Percentiles rank a stretch among this genome's conserved stretches.
These are phyloP conservation scores for Acacia crassicarpa DNA, from an alignment of 306 rosid species.

Conservation along the genomic window DNA sequence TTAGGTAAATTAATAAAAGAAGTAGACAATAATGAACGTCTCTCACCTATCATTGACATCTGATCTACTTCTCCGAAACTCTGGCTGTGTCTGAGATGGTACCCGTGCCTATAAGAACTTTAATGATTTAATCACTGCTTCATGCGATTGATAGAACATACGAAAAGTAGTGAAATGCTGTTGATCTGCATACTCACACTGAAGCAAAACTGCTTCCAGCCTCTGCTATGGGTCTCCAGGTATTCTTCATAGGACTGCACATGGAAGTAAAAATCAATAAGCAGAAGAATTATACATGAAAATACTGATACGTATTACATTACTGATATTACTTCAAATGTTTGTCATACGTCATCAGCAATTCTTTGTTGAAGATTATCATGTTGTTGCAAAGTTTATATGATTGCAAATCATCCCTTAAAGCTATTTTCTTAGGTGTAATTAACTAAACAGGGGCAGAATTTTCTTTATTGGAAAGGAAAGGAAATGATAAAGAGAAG, in stretches of 20 bases:
- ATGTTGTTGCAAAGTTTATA: conserved; percentile 17
- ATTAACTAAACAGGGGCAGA: neutral
- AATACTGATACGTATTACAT: neutral
- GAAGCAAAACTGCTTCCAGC: conserved; percentile 31
- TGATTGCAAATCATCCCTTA: conserved; percentile 7
- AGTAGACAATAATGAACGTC: neutral
- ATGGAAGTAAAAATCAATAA: conserved; percentile 2
- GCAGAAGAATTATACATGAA: conserved; percentile 7
- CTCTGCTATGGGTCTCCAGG: conserved; percentile 37
- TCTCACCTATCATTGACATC: conserved; percentile 36
- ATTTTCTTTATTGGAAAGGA: neutral
- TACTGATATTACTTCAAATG: neutral
- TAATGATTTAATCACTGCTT: conserved; percentile 25
- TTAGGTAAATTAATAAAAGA: neutral
- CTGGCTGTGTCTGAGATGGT: conserved; percentile 23
- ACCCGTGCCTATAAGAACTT: conserved; percentile 35
- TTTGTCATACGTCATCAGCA: neutral
- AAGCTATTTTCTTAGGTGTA: neutral
- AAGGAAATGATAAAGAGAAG: neutral
- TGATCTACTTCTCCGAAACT: conserved; percentile 34
- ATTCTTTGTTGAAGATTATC: neutral
- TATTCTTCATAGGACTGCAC: conserved; percentile 53
- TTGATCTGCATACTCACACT: conserved; percentile 34
- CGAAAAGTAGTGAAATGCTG: conserved; percentile 6
- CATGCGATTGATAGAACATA: neutral